Conservation (phyloP, 805 yeast genomes). For the Metschnikowia baotianmanensis region DNA sequence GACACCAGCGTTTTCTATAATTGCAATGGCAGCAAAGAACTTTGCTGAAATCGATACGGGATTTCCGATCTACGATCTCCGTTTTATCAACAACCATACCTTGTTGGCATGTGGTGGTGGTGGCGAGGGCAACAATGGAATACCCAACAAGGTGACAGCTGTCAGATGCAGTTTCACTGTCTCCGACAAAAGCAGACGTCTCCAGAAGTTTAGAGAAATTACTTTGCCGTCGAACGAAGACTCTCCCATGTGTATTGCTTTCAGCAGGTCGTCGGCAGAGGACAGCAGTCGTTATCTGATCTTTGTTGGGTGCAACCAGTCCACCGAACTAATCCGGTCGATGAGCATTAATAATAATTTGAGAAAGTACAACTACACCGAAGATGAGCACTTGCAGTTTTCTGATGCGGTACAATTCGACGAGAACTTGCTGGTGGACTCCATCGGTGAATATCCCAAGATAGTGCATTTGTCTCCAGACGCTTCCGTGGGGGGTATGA, state of each 20-base stretch:
- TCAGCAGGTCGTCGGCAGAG: slow-evolving; percentile 22
- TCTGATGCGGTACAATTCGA: slow-evolving; percentile 59
- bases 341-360: slow-evolving; percentile 67
- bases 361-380: slow-evolving; percentile 58
- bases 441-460: slow-evolving; percentile 59
- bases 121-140: slow-evolving; percentile 89
- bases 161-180: slow-evolving; percentile 55
- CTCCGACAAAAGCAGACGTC: slow-evolving; percentile 35
- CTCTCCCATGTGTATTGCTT: slow-evolving; percentile 82
- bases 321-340: slow-evolving; percentile 50
- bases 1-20: not conserved
- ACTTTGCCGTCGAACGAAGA: slow-evolving; percentile 65
- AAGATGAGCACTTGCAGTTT: slow-evolving; percentile 58
- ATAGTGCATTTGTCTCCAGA: slow-evolving; percentile 55
- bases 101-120: slow-evolving; percentile 90
- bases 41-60: slow-evolving; percentile 46
- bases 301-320: slow-evolving; percentile 75
- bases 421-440: slow-evolving; percentile 37
- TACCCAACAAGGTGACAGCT: slow-evolving; percentile 78
- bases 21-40: slow-evolving; percentile 19
- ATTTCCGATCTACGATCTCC: slow-evolving; percentile 80
- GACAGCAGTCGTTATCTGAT: slow-evolving; percentile 43
- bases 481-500: slow-evolving; percentile 62
- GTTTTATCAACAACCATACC: slow-evolving; percentile 58
- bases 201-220: slow-evolving; percentile 64